Evolutionary conservation across 2,329 filamentous ascomycete genomes (phyloP).

Genomic region (Botryotinia convoluta): DNA sequence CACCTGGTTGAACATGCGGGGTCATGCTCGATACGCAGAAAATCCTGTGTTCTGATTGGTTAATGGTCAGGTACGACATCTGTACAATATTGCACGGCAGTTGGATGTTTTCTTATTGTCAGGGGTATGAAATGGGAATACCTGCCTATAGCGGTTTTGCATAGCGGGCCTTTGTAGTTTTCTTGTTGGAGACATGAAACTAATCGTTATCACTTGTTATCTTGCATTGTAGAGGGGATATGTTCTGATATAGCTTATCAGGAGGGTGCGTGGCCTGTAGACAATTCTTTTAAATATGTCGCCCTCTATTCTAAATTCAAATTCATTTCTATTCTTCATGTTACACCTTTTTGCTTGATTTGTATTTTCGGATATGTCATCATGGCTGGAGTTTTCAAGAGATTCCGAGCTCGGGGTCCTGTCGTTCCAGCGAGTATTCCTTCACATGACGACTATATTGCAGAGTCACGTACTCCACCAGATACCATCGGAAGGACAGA

Average conservation of each 20-base stretch:
- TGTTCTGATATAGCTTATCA: not conserved
- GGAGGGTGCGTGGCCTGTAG: not conserved
- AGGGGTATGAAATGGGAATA: not conserved
- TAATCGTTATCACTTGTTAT: not conserved
- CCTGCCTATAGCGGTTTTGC: not conserved
- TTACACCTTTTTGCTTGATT: not conserved
- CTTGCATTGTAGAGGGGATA: not conserved
- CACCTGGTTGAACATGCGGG: not conserved
- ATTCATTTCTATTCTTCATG: not conserved
- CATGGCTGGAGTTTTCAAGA: constrained; percentile 7
- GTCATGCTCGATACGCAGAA: not conserved
- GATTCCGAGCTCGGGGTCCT: not conserved
- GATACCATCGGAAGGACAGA: not conserved
- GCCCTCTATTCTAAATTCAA: not conserved
- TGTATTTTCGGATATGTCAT: not conserved
- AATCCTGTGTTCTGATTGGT: not conserved
- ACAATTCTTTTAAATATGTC: not conserved
- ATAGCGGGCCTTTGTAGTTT: not conserved
- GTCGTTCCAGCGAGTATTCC: not conserved
- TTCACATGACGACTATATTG: not conserved
- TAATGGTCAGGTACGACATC: not conserved
- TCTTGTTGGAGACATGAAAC: not conserved
- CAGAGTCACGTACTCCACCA: not conserved
- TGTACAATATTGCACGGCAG: not conserved
- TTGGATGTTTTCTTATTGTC: not conserved